These are phyloP conservation scores for Pichia sp. DNA, from an alignment of 1,139 yeast species.

Conservation along the genomic window DNA sequence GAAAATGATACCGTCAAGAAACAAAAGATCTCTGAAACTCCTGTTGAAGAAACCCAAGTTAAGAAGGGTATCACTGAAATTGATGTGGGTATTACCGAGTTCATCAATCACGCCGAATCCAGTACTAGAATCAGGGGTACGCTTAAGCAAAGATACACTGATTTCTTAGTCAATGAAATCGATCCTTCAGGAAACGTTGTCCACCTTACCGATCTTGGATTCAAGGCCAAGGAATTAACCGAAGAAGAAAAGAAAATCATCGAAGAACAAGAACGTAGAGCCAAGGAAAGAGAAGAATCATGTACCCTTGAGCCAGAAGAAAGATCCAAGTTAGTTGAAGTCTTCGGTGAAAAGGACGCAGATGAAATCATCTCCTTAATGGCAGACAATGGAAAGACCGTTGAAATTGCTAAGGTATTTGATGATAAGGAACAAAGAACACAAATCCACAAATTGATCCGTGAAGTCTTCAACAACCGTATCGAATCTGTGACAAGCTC, in stretches of 20 bases:
- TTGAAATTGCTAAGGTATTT: slow-evolving; percentile 58
- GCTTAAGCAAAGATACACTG: slow-evolving; percentile 89
- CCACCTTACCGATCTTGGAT: slow-evolving; percentile 73
- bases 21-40: background rate
- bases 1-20: background rate
- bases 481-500: slow-evolving; percentile 79
- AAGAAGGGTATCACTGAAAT: slow-evolving; percentile 40
- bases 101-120: slow-evolving; percentile 22
- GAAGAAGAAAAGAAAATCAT: slow-evolving; percentile 38
- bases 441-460: slow-evolving; percentile 68
- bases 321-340: slow-evolving; percentile 44
- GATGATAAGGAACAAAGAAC: slow-evolving; percentile 74
- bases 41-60: slow-evolving; percentile 1
- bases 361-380: slow-evolving; percentile 53
- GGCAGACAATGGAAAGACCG: slow-evolving; percentile 49
- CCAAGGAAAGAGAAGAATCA: slow-evolving; percentile 32
- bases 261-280: slow-evolving; percentile 35
- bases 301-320: slow-evolving; percentile 48
- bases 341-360: slow-evolving; percentile 61
- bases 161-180: slow-evolving; percentile 90
- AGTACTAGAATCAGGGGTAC: slow-evolving; percentile 72
- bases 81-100: slow-evolving; percentile 86
- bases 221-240: slow-evolving; percentile 54
- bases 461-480: slow-evolving; percentile 71
- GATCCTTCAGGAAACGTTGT: slow-evolving; percentile 66